phyloP scores from a whole-genome alignment of 306 rosid species.

The Trifolium dubium region DNA sequence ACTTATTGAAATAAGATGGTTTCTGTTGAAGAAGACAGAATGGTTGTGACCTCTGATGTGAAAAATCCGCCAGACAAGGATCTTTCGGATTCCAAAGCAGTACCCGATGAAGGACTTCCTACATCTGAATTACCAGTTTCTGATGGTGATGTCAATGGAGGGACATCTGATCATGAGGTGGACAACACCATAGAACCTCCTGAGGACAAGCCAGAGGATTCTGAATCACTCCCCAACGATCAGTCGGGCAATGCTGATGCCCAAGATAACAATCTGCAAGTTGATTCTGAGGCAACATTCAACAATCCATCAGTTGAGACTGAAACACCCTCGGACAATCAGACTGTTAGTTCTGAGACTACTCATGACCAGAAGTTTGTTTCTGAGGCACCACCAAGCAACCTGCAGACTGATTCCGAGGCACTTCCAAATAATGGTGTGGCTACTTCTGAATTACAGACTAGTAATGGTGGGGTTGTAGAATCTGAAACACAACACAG shows the following conservation, averaged over 20 bases:
- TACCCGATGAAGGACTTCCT: conserved; percentile 21
- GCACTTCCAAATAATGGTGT: conserved; percentile 20
- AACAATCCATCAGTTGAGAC: conserved; percentile 26
- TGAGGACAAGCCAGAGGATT: conserved; percentile 10
- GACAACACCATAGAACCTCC: conserved; percentile 23
- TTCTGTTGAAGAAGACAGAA: conserved; percentile 56
- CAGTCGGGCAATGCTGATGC: conserved; percentile 31
- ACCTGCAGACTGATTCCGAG: conserved; percentile 19
- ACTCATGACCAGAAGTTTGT: conserved; percentile 26
- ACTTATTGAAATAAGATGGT: conserved; percentile 51
- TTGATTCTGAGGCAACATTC: conserved; percentile 17
- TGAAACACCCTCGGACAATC: conserved; percentile 21
- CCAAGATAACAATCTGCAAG: conserved; percentile 24
- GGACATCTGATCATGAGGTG: conserved; percentile 25
- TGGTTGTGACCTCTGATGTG: conserved; percentile 26
- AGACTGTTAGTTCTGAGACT: conserved; percentile 27
- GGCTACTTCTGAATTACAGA: conserved; percentile 31
- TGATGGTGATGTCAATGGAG: conserved; percentile 40
- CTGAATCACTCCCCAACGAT: conserved; percentile 24
- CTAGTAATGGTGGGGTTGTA: conserved; percentile 24
- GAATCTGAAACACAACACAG: conserved; percentile 40
- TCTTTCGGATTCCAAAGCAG: conserved; percentile 30
- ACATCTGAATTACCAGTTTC: conserved; percentile 38
- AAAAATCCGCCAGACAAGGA: conserved; percentile 40
- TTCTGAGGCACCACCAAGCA: conserved; percentile 28